Percentiles rank a stretch among this genome's conserved stretches.
Evolutionary conservation across 202 grass and related monocot genomes (phyloP).

Genomic region (Hordeum pubiflorum): DNA sequence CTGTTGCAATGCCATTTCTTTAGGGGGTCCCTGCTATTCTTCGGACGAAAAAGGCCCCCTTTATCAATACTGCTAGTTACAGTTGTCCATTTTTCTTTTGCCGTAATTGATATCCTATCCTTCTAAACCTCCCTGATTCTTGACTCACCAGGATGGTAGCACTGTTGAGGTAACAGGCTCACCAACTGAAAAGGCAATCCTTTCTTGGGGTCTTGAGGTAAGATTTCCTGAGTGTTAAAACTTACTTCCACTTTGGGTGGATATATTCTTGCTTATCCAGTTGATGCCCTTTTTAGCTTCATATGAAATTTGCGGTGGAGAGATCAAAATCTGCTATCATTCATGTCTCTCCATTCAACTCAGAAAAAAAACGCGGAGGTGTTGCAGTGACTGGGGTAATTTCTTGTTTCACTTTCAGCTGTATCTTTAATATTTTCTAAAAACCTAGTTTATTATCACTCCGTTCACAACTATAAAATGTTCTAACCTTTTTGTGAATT

Average conservation of each 20-base stretch:
- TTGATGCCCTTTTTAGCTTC: slow-evolving; percentile 45
- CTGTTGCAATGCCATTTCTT: background rate
- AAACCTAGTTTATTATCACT: background rate
- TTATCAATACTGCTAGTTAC: background rate
- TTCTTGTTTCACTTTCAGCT: background rate
- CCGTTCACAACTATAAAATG: too few relatives aligned
- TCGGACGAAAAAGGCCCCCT: background rate
- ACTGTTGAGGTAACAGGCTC: slow-evolving; percentile 68
- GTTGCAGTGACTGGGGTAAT: slow-evolving; percentile 72
- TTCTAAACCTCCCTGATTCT: background rate
- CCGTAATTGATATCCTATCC: slow-evolving; percentile 23
- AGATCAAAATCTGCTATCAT: slow-evolving; percentile 76
- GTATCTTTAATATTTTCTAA: slow-evolving; percentile 1
- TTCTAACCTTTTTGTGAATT: too few relatives aligned
- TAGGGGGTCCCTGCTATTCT: background rate
- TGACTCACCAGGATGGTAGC: slow-evolving; percentile 45
- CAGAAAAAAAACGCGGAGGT: slow-evolving; percentile 79
- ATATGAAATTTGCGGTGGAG: slow-evolving; percentile 64
- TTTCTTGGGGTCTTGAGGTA: slow-evolving; percentile 78
- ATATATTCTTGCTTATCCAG: slow-evolving; percentile 28
- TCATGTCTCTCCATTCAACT: slow-evolving; percentile 89
- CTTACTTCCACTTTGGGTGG: background rate
- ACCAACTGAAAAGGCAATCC: slow-evolving; percentile 95
- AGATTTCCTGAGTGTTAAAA: slow-evolving; percentile 10
- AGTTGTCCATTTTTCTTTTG: background rate